These are phyloP conservation scores for Fistulifera pelliculosa DNA, from an alignment of 108 stramenopile species.

Conservation along the genomic window DNA sequence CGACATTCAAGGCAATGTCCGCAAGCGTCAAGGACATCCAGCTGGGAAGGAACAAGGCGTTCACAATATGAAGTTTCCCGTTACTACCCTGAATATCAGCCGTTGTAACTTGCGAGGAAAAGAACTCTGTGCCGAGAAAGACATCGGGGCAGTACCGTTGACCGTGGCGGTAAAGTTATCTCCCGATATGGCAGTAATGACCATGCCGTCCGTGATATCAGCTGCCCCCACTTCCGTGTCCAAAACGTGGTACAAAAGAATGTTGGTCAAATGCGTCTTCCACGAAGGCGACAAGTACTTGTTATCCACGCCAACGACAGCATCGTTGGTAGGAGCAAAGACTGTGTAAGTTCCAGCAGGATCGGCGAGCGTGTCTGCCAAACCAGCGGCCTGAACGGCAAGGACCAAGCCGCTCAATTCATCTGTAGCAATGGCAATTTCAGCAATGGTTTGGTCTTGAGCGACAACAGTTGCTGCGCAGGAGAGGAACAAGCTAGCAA, in stretches of 20 bases:
- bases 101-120: background rate
- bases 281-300: conserved; percentile 2
- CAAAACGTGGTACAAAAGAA: conserved; percentile 9
- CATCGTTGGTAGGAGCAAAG: background rate
- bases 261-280: conserved; percentile 4
- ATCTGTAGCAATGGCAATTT: no score
- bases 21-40: background rate
- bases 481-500: no score
- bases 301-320: background rate
- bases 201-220: conserved; percentile 2
- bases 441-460: no score
- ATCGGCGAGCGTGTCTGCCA: no score
- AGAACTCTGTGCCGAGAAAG: background rate
- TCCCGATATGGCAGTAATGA: background rate
- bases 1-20: background rate
- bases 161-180: conserved; percentile 4
- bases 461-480: no score
- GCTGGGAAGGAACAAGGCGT: conserved; percentile 10
- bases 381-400: no score
- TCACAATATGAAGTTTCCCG: conserved; percentile 17
- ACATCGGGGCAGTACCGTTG: conserved; percentile 1
- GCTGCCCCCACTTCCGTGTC: background rate
- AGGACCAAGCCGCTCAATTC: no score
- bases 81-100: conserved; percentile 13
- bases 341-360: no score